phyloP scores from a whole-genome alignment of 108 stramenopile genomes.

The Cyclostephanos tholiformis region DNA sequence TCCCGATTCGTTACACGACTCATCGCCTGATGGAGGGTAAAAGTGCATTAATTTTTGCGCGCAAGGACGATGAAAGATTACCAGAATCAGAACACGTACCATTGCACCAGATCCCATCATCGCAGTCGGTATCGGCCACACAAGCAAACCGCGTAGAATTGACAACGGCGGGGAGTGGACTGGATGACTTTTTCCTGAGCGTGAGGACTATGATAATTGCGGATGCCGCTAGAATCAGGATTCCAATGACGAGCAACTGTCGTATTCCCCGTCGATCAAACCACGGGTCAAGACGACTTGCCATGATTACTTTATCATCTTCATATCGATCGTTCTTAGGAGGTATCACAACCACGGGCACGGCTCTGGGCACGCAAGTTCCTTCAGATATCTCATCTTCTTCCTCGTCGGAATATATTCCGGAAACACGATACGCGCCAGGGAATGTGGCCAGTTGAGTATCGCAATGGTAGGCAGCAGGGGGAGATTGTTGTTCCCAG shows the following conservation, averaged over 20 bases:
- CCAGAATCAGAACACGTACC: not conserved
- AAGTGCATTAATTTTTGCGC: not conserved
- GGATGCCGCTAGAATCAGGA: not conserved
- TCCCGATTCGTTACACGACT: not conserved
- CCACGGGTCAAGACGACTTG: not conserved
- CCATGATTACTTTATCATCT: not conserved
- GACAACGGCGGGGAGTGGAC: not conserved
- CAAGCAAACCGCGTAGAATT: not conserved
- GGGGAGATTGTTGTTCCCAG: not conserved
- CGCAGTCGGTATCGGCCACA: not conserved
- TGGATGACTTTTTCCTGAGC: too few relatives aligned
- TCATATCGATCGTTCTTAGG: not conserved
- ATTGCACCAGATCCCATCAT: not conserved
- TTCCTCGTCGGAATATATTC: not conserved
- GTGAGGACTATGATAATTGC: not conserved
- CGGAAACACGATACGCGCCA: not conserved
- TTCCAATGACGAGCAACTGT: not conserved
- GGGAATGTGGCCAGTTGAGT: not conserved
- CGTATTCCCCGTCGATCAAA: not conserved
- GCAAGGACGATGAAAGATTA: too few relatives aligned
- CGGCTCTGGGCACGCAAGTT: not conserved
- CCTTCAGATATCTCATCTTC: not conserved
- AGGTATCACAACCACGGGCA: not conserved
- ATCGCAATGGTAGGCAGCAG: not conserved
- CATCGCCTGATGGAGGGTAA: not conserved